Evolutionary conservation across 1,284 basidiomycete species (phyloP).

Genomic region (Naganishia sp.): DNA sequence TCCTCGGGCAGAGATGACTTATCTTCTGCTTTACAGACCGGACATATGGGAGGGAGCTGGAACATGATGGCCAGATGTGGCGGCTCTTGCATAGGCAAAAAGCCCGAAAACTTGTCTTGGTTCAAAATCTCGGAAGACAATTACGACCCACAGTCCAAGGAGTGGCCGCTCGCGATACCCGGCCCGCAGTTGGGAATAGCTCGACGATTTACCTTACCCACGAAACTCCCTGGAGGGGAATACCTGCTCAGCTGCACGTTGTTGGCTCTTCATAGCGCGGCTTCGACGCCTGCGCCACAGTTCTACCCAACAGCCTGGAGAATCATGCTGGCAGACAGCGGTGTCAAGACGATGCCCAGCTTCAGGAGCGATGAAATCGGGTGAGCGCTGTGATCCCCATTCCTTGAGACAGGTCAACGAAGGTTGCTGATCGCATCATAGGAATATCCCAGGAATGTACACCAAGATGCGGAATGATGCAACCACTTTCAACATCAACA

Average conservation of each 20-base stretch:
- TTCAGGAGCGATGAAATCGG: neutral
- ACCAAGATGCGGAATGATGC: conserved; percentile 3
- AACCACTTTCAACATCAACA: neutral
- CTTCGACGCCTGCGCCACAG: neutral
- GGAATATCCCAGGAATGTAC: conserved; percentile 24
- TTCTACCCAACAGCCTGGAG: conserved; percentile 9
- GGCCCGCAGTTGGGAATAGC: neutral
- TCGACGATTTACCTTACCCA: conserved; percentile 3
- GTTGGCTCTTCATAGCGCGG: neutral
- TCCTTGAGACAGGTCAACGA: neutral
- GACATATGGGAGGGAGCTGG: neutral
- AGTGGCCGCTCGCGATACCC: neutral
- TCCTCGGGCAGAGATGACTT: too few relatives aligned
- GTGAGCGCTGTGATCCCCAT: neutral
- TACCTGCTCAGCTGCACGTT: conserved; percentile 17
- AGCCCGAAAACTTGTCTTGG: conserved; percentile 6
- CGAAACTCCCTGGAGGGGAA: neutral
- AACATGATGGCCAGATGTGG: conserved; percentile 24
- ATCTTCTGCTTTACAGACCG: neutral
- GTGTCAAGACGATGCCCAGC: neutral
- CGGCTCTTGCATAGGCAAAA: conserved; percentile 5
- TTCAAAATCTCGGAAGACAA: conserved; percentile 19
- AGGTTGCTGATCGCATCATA: neutral
- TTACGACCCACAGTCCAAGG: neutral
- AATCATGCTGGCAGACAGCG: neutral